Percentiles rank a stretch among this genome's conserved stretches.
phyloP scores from a whole-genome alignment of 2,329 filamentous ascomycete species.

The Verticillium dahliae region DNA sequence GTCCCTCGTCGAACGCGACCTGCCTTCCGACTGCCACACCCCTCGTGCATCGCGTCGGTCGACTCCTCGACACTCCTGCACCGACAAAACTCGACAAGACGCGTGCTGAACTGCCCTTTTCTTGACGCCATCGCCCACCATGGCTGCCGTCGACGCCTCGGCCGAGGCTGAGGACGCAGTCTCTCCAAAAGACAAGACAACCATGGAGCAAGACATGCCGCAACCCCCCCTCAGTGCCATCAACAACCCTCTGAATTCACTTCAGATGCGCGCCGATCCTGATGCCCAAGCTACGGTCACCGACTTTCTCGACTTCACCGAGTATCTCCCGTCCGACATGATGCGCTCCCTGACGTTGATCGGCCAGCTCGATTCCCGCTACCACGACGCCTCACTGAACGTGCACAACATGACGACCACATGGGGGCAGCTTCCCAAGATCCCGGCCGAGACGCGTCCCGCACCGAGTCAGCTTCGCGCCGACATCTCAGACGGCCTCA shows the following conservation, averaged over 20 bases:
- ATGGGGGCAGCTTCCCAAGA: slow-evolving; percentile 49
- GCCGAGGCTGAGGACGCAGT: slow-evolving; percentile 22
- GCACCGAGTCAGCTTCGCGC: slow-evolving; percentile 46
- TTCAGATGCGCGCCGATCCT: slow-evolving; percentile 51
- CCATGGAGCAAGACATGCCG: slow-evolving; percentile 20
- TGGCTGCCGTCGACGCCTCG: slow-evolving; percentile 12
- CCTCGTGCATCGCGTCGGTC: neutral
- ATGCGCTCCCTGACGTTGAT: slow-evolving; percentile 60
- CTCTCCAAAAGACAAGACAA: slow-evolving; percentile 25
- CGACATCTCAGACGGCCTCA: slow-evolving; percentile 53
- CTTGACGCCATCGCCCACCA: slow-evolving; percentile 2
- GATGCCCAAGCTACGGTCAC: slow-evolving; percentile 65
- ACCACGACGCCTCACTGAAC: slow-evolving; percentile 46
- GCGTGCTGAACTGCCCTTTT: neutral
- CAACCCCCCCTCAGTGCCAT: slow-evolving; percentile 21
- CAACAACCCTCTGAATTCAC: slow-evolving; percentile 32
- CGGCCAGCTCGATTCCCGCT: slow-evolving; percentile 54
- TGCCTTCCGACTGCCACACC: neutral
- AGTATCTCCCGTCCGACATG: slow-evolving; percentile 63
- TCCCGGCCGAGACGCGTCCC: slow-evolving; percentile 39
- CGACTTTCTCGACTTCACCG: slow-evolving; percentile 64
- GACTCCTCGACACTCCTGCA: neutral
- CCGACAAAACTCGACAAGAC: neutral
- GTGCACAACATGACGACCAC: slow-evolving; percentile 49
- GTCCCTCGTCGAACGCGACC: neutral